phyloP scores from a whole-genome alignment of 2,329 filamentous ascomycete species.

The Penicillium sp. region DNA sequence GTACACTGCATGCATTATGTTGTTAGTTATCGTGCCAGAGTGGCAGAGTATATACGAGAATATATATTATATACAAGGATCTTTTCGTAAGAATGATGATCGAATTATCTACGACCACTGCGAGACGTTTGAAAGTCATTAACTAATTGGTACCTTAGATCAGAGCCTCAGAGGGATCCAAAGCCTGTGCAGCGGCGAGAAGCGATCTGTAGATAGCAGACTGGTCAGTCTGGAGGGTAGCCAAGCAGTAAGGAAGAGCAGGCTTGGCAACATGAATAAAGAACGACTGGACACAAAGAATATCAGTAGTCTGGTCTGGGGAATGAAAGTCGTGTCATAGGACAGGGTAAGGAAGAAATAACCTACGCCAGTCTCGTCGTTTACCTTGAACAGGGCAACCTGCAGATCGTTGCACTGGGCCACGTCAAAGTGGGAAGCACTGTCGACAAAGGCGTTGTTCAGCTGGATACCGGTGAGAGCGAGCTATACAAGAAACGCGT shows the following conservation, averaged over 20 bases:
- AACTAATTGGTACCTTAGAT: not conserved
- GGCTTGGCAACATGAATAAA: slow-evolving; percentile 3
- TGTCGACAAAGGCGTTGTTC: slow-evolving; percentile 4
- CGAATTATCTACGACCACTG: too few relatives aligned
- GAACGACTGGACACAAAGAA: not conserved
- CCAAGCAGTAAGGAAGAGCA: slow-evolving; percentile 6
- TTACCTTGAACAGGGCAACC: slow-evolving; percentile 4
- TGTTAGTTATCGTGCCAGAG: too few relatives aligned
- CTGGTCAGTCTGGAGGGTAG: slow-evolving; percentile 7
- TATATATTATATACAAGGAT: too few relatives aligned
- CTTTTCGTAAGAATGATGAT: too few relatives aligned
- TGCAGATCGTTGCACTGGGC: slow-evolving; percentile 5
- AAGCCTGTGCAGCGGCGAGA: not conserved
- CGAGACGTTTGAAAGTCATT: too few relatives aligned
- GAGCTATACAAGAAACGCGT: not conserved
- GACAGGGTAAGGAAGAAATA: not conserved
- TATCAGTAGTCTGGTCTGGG: not conserved
- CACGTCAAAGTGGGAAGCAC: slow-evolving; percentile 6
- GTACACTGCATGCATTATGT: too few relatives aligned
- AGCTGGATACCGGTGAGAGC: slow-evolving; percentile 8
- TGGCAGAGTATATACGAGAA: too few relatives aligned
- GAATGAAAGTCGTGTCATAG: not conserved
- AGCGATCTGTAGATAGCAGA: slow-evolving; percentile 8
- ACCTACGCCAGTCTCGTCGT: slow-evolving; percentile 6
- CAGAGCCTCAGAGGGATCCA: slow-evolving; percentile 1